phyloP scores from a whole-genome alignment of 352 stramenopile genomes.

The Globisporangium takayamanum region DNA sequence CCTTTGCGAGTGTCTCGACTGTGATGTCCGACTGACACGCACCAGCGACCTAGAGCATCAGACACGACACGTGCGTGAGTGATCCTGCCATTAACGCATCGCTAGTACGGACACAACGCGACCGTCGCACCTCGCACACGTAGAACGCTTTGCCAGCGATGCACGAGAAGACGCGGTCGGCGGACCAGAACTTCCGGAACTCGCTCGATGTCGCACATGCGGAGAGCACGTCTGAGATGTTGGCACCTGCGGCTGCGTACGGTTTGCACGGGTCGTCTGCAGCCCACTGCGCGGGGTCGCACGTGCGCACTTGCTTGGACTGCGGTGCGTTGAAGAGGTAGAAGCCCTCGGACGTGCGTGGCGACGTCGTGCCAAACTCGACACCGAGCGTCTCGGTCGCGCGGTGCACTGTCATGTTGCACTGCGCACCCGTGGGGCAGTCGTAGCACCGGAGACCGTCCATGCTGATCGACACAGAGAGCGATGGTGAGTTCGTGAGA shows the following conservation, averaged over 20 bases:
- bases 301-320: constrained; percentile 28
- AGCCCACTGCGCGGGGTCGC: constrained; percentile 34
- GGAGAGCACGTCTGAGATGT: constrained; percentile 33
- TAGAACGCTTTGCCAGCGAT: constrained; percentile 54
- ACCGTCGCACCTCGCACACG: constrained; percentile 37
- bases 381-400: constrained; percentile 37
- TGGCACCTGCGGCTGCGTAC: constrained; percentile 10
- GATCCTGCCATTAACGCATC: neutral
- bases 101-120: neutral
- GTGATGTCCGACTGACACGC: constrained; percentile 50
- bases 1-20: constrained; percentile 18
- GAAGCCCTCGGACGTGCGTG: constrained; percentile 44
- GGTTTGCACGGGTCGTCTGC: constrained; percentile 42
- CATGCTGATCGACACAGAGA: constrained; percentile 23
- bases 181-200: constrained; percentile 52
- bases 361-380: constrained; percentile 44
- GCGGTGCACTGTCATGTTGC: constrained; percentile 43
- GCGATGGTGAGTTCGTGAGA: too few species aligned
- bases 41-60: constrained; percentile 20
- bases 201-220: constrained; percentile 23
- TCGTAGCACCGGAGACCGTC: constrained; percentile 49
- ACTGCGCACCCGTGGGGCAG: constrained; percentile 39
- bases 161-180: constrained; percentile 55
- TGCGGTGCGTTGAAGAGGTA: constrained; percentile 48
- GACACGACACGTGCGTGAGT: neutral